Evolutionary conservation across 768 basidiomycete genomes (phyloP).

Genomic region (Chalciporus pseudorubinellus): DNA sequence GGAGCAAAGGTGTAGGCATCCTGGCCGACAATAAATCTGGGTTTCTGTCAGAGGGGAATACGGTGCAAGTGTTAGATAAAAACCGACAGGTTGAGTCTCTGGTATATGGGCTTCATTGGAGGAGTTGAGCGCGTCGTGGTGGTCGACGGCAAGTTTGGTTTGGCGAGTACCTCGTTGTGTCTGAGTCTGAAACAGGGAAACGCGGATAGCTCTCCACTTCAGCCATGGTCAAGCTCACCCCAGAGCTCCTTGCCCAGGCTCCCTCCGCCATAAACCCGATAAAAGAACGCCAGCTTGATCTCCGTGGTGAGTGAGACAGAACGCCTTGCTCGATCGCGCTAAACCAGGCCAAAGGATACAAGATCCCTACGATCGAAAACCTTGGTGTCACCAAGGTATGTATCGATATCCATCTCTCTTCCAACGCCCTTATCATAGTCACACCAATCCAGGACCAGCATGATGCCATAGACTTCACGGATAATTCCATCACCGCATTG

Average conservation of each 20-base stretch:
- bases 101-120: slow-evolving; percentile 67
- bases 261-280: slow-evolving; percentile 75
- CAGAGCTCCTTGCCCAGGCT: slow-evolving; percentile 85
- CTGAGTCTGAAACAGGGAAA: slow-evolving; percentile 36
- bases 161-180: slow-evolving; percentile 23
- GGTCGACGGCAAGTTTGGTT: slow-evolving; percentile 4
- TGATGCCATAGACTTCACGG: slow-evolving; percentile 91
- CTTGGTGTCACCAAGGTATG: slow-evolving; percentile 85
- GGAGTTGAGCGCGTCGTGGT: slow-evolving; percentile 14
- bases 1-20: slow-evolving; percentile 82
- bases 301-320: slow-evolving; percentile 61
- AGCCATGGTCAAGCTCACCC: slow-evolving; percentile 84
- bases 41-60: neutral
- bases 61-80: slow-evolving; percentile 16
- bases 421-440: slow-evolving; percentile 16
- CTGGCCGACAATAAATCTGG: slow-evolving; percentile 65
- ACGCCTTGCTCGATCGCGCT: slow-evolving; percentile 4
- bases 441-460: slow-evolving; percentile 70
- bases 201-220: slow-evolving; percentile 9
- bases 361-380: slow-evolving; percentile 96
- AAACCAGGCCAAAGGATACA: slow-evolving; percentile 60
- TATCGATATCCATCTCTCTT: slow-evolving; percentile 13
- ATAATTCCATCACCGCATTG: slow-evolving; percentile 79
- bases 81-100: slow-evolving; percentile 67
- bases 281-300: slow-evolving; percentile 89